phyloP scores from a whole-genome alignment of 1,284 basidiomycete species.

The Leccinum griseonigrum region DNA sequence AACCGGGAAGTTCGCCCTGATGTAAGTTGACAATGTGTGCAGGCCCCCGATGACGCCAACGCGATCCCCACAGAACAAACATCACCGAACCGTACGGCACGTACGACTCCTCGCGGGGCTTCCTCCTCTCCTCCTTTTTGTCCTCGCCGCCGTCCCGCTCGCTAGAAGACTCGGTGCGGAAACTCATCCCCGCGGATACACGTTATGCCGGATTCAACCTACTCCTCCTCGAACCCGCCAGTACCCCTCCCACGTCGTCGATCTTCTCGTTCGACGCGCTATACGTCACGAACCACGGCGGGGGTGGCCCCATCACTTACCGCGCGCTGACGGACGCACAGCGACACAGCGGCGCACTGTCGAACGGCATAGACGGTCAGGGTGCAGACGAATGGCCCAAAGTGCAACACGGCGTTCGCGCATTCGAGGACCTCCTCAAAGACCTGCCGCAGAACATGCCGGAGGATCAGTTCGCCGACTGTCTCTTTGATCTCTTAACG shows the following conservation, averaged over 20 bases:
- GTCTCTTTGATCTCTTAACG: conserved; percentile 63
- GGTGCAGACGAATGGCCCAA: conserved; percentile 68
- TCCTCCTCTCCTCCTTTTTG: conserved; percentile 64
- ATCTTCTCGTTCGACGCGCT: conserved; percentile 44
- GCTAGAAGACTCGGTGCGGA: conserved; percentile 41
- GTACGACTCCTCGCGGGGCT: conserved; percentile 61
- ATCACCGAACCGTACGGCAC: conserved; percentile 59
- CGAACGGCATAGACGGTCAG: conserved; percentile 67
- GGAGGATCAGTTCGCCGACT: conserved; percentile 52
- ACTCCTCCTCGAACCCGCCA: conserved; percentile 50
- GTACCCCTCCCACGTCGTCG: conserved; percentile 27
- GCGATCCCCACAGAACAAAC: conserved; percentile 56
- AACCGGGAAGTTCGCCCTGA: conserved; percentile 60
- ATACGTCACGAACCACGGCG: conserved; percentile 67
- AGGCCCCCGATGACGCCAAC: not conserved
- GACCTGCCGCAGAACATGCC: conserved; percentile 35
- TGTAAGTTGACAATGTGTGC: conserved; percentile 47
- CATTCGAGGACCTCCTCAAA: conserved; percentile 43
- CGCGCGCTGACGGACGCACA: conserved; percentile 51
- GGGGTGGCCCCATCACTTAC: conserved; percentile 54
- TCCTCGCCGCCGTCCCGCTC: conserved; percentile 4
- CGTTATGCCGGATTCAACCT: conserved; percentile 78
- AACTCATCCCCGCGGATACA: conserved; percentile 43
- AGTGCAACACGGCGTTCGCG: conserved; percentile 52
- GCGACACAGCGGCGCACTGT: conserved; percentile 54